Evolutionary conservation across 371 early-diverging fungal genomes (phyloP).

Genomic region (Rhizopus sp.): DNA sequence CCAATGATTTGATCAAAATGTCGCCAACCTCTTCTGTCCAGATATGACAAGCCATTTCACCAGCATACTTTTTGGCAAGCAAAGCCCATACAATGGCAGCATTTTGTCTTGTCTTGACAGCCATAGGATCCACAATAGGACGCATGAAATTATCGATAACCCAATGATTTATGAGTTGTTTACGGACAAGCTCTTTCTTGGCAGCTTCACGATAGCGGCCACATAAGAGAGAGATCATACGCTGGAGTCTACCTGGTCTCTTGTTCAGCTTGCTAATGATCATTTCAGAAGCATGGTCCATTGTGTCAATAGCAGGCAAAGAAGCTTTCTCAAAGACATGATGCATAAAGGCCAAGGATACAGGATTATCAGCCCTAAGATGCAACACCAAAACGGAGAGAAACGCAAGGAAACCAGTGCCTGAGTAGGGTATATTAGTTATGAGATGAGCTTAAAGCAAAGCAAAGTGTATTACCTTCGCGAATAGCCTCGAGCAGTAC

Average conservation of each 20-base stretch:
- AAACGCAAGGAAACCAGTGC: conserved; percentile 44
- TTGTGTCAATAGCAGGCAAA: conserved; percentile 52
- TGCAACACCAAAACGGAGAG: conserved; percentile 28
- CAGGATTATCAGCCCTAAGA: conserved; percentile 49
- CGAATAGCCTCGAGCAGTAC: no score
- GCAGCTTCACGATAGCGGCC: conserved; percentile 14
- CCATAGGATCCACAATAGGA: conserved; percentile 5
- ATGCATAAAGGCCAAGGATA: conserved; percentile 57
- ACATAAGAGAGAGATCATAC: conserved; percentile 23
- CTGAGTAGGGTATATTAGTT: conserved; percentile 1
- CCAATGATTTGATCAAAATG: conserved; percentile 30
- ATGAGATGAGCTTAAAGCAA: not conserved
- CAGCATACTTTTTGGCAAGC: conserved; percentile 49
- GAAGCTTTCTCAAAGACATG: conserved; percentile 61
- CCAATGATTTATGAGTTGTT: conserved; percentile 7
- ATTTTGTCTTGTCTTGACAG: conserved; percentile 28
- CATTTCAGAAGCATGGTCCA: conserved; percentile 30
- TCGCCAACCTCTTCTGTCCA: conserved; percentile 43
- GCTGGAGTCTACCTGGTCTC: conserved; percentile 25
- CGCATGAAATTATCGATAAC: conserved; percentile 1
- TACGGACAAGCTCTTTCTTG: conserved; percentile 10
- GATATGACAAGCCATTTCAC: conserved; percentile 37
- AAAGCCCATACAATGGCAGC: conserved; percentile 45
- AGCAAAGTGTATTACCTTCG: no score
- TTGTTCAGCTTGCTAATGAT: conserved; percentile 34